Percentiles rank a stretch among this genome's conserved stretches.
These are phyloP conservation scores for Auricularia auricula-judae DNA, from an alignment of 768 basidiomycete genomes.

Conservation along the genomic window DNA sequence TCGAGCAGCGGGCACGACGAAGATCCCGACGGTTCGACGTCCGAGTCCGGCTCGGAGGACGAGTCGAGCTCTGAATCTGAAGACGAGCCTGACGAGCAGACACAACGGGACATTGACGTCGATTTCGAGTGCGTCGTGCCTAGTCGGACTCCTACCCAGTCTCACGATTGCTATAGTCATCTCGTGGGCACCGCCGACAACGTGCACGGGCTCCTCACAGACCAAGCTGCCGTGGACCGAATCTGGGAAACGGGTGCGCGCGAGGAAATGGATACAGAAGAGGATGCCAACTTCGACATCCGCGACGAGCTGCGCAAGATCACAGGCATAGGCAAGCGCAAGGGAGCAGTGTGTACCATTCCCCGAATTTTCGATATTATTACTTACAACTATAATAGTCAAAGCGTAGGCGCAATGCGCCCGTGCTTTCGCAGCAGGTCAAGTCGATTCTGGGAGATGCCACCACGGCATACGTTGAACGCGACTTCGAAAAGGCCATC, in stretches of 20 bases:
- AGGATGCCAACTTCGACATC: constrained; percentile 29
- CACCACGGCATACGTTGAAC: constrained; percentile 76
- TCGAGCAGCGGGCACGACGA: not conserved
- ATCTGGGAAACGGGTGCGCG: constrained; percentile 56
- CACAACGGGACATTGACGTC: constrained; percentile 34
- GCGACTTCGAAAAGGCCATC: constrained; percentile 54
- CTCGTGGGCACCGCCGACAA: constrained; percentile 56
- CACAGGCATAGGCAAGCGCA: constrained; percentile 56
- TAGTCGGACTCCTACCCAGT: constrained; percentile 7
- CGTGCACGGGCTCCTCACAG: constrained; percentile 32
- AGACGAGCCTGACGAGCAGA: not conserved
- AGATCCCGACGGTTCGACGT: not conserved
- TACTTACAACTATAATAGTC: constrained; percentile 9
- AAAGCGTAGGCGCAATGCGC: constrained; percentile 39
- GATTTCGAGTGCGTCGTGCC: constrained; percentile 37
- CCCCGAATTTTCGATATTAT: not conserved
- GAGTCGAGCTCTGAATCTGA: not conserved
- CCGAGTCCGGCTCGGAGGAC: not conserved
- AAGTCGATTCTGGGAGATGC: constrained; percentile 71
- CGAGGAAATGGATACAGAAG: constrained; percentile 45
- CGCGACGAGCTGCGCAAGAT: constrained; percentile 64
- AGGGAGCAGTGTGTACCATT: constrained; percentile 26
- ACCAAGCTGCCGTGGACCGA: constrained; percentile 38
- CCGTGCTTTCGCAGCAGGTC: constrained; percentile 58
- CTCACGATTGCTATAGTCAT: constrained; percentile 31